phyloP scores from a whole-genome alignment of 139 green algal species.

The Diplosphaera chodatii region DNA sequence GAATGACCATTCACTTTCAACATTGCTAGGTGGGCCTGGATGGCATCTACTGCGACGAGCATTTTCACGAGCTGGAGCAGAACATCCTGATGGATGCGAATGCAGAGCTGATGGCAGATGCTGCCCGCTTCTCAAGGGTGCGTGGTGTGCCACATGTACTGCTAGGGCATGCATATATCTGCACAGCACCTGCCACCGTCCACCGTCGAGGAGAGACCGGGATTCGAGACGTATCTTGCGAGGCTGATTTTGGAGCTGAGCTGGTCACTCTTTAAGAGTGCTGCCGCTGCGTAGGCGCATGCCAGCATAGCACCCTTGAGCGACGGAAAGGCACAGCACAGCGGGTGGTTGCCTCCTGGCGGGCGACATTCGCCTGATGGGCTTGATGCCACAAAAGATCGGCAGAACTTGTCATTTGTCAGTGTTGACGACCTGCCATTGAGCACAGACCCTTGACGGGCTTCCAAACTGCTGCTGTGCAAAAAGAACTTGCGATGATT shows the following conservation, averaged over 20 bases:
- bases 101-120: background rate
- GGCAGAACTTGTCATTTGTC: background rate
- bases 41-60: slow-evolving; percentile 45
- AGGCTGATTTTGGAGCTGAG: too few relatives aligned
- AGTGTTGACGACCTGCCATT: background rate
- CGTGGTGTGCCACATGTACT: too few relatives aligned
- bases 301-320: background rate
- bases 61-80: slow-evolving; percentile 39
- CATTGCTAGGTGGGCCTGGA: slow-evolving; percentile 39
- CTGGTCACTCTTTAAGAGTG: too few relatives aligned
- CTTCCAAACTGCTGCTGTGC: too few relatives aligned
- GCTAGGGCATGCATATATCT: too few relatives aligned
- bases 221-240: too few relatives aligned
- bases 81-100: background rate
- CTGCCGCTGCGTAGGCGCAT: background rate
- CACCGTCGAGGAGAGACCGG: too few relatives aligned
- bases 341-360: background rate
- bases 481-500: too few relatives aligned
- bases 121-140: too few relatives aligned
- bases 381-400: background rate
- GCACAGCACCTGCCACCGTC: too few relatives aligned
- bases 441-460: background rate
- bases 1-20: too few relatives aligned
- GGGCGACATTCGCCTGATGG: background rate
- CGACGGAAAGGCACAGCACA: background rate